phyloP scores from a whole-genome alignment of 345 rosid species.

The Nasturtium officinale region DNA sequence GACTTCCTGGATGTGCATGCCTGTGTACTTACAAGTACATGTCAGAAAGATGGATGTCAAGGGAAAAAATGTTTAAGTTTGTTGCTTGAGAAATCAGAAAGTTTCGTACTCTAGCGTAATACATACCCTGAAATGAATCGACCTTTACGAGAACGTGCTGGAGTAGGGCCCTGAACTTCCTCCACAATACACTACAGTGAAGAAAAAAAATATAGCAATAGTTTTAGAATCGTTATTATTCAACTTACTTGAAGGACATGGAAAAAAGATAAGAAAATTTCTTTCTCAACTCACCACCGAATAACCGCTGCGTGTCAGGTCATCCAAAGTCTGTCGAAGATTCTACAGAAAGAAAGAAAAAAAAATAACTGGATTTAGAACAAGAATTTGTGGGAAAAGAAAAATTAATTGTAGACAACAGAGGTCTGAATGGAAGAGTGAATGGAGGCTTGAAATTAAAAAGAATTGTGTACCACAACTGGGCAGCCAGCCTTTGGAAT shows the following conservation, averaged over 20 bases:
- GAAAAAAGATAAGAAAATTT: background rate
- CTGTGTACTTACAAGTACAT: constrained; percentile 53
- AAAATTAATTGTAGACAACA: background rate
- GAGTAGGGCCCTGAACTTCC: constrained; percentile 96
- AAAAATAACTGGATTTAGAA: background rate
- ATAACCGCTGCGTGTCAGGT: constrained; percentile 76
- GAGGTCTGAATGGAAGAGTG: background rate
- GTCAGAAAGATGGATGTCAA: constrained; percentile 43
- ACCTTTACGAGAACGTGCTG: constrained; percentile 90
- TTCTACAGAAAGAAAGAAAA: constrained; percentile 60
- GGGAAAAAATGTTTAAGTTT: background rate
- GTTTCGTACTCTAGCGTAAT: background rate
- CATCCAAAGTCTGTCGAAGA: constrained; percentile 97
- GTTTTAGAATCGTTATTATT: background rate
- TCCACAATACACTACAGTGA: constrained; percentile 89
- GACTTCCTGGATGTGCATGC: constrained; percentile 99
- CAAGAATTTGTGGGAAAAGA: constrained; percentile 1
- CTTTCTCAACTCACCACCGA: constrained; percentile 81
- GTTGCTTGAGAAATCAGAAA: constrained; percentile 2
- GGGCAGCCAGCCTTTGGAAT: constrained; percentile 98
- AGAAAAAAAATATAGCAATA: background rate
- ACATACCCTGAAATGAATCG: constrained; percentile 94
- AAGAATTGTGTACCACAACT: constrained; percentile 61
- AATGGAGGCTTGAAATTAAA: constrained; percentile 9
- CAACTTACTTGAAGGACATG: constrained; percentile 5